Base-by-base conservation (phyloP, 345 rosid species). In the Euclidium syriacum region DNA sequence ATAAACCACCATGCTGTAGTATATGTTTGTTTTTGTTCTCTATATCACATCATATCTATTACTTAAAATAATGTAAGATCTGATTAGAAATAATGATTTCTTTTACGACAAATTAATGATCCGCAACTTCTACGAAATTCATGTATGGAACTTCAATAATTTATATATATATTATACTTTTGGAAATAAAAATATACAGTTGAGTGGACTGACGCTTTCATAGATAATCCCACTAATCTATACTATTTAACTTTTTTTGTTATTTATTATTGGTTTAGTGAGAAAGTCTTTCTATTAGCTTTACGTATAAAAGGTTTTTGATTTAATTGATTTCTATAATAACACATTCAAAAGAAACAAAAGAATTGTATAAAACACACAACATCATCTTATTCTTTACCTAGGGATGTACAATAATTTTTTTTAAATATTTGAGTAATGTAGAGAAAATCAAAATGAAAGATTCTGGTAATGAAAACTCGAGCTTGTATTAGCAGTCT, bases 401-500 rank as follows among this genome's bases (percentile, higher is more conserved):
- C 12, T 59, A 60, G 67, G 73, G 49, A 69, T 61, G 68, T 41
- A n/a, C n/a, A n/a, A n/a, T n/a, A n/a, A n/a, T n/a, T n/a, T n/a
- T n/a, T n/a, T n/a, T n/a, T 34, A 52, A 60, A 35, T 17, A 4
- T 29, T 58, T 10, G 5, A 9, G 60, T 58, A 51, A 18, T 42
- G 29, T 58, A 50, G 4, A 27, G 10, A 18, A 48, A 39, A 58
- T 49, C 10, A 58, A 50, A 50, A 41, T 5, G 0, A 3, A 44
- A 65, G 47, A 46, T 24, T 33, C 7, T 48, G n/a, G n/a, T n/a
- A 55, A 56, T 67, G 41, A 16, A 24, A 61, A 15, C 3, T 44
- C 23, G 52, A 43, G 25, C 39, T 4, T 11, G 9, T 8, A 2
- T 19, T n/a, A n/a, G n/a, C n/a, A n/a, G n/a, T n/a, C n/a, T n/a